A percentile compares a stretch with the other conserved stretches of the same genome.
Conservation (phyloP, 2,329 filamentous ascomycete genomes). For the Didymosphaeria variabile region DNA sequence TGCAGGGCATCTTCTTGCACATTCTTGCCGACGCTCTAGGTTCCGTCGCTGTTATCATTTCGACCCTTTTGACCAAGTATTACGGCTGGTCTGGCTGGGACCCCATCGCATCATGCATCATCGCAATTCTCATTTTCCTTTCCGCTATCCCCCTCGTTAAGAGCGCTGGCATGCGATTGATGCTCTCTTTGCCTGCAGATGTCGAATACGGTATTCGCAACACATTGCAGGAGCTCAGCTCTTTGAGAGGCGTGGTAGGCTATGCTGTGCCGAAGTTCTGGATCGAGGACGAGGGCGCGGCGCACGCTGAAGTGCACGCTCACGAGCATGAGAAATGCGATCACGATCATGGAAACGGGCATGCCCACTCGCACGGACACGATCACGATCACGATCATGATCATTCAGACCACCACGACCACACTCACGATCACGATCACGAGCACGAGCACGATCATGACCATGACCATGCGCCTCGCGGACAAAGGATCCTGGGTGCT, state of each 20-base stretch:
- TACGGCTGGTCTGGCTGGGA: slow-evolving; percentile 95
- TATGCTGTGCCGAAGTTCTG: slow-evolving; percentile 93
- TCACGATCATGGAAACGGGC: slow-evolving; percentile 36
- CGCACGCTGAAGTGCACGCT: slow-evolving; percentile 52
- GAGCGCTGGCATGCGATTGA: slow-evolving; percentile 81
- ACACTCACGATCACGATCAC: slow-evolving; percentile 28
- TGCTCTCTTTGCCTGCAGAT: slow-evolving; percentile 85
- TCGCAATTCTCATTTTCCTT: slow-evolving; percentile 91
- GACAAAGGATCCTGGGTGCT: slow-evolving; percentile 73
- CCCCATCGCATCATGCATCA: slow-evolving; percentile 90
- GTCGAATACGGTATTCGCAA: slow-evolving; percentile 89
- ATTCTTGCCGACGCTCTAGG: slow-evolving; percentile 94
- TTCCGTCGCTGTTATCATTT: slow-evolving; percentile 92
- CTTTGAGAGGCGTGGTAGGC: slow-evolving; percentile 82
- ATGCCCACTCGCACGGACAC: slow-evolving; percentile 40
- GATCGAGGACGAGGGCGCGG: slow-evolving; percentile 74
- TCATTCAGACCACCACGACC: slow-evolving; percentile 51
- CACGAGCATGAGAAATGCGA: slow-evolving; percentile 49
- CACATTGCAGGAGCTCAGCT: slow-evolving; percentile 81
- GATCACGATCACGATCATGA: slow-evolving; percentile 48
- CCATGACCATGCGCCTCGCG: slow-evolving; percentile 41
- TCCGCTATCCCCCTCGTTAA: slow-evolving; percentile 88
- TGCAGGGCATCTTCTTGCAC: slow-evolving; percentile 97
- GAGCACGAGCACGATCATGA: slow-evolving; percentile 43
- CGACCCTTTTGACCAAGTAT: slow-evolving; percentile 85